A percentile compares a stretch with the other conserved stretches of the same genome.
Evolutionary conservation across 2,329 filamentous ascomycete genomes (phyloP).

Genomic region (Colletotrichum tropicale): DNA sequence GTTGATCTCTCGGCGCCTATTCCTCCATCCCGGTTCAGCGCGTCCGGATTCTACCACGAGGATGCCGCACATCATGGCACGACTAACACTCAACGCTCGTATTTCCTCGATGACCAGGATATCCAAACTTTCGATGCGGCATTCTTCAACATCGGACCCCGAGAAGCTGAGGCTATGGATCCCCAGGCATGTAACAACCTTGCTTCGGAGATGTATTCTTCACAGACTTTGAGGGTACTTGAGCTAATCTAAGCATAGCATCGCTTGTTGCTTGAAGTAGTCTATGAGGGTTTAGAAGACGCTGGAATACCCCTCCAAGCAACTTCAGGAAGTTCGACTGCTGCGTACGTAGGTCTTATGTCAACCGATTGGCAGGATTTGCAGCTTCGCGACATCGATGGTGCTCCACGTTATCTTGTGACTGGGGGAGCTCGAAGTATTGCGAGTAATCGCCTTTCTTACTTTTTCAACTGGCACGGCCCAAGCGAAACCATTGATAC

Average conservation of each 20-base stretch:
- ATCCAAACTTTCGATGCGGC: conserved; percentile 24
- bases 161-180: conserved; percentile 33
- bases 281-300: conserved; percentile 35
- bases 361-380: conserved; percentile 30
- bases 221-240: neutral
- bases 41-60: neutral
- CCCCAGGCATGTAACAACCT: conserved; percentile 27
- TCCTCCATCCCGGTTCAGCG: neutral
- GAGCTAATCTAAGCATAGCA: conserved; percentile 18
- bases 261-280: conserved; percentile 33
- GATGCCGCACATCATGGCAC: conserved; percentile 3
- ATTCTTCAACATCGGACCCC: conserved; percentile 32
- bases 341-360: conserved; percentile 26
- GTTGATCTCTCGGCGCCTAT: neutral
- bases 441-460: conserved; percentile 42
- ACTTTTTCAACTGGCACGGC: conserved; percentile 42
- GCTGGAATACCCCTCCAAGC: conserved; percentile 15
- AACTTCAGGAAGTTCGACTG: neutral
- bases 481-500: conserved; percentile 48
- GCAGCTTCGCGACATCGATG: conserved; percentile 26
- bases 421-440: conserved; percentile 37
- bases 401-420: conserved; percentile 28
- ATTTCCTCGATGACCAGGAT: conserved; percentile 24
- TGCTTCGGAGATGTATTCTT: conserved; percentile 31
- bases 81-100: conserved; percentile 22